Percentiles rank a stretch among this genome's conserved stretches.
These are phyloP conservation scores for Sarcodon aspratus DNA, from an alignment of 768 basidiomycete species.

Conservation along the genomic window DNA sequence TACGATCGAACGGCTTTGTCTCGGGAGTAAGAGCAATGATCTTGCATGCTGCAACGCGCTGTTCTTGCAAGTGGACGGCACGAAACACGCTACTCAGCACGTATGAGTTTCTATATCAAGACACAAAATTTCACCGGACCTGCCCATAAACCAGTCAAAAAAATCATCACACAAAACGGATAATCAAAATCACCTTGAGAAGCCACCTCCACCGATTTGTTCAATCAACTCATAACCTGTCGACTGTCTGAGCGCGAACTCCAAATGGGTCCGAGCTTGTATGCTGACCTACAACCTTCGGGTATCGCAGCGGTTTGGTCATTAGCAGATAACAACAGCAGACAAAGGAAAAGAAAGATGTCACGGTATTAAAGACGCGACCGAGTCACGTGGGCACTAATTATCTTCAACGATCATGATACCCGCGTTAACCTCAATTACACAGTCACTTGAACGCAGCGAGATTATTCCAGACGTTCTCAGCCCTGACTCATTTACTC, in stretches of 20 bases:
- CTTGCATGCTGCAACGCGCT: slow-evolving; percentile 81
- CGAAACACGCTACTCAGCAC: slow-evolving; percentile 58
- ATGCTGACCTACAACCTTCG: too few species aligned
- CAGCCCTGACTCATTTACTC: slow-evolving; percentile 21
- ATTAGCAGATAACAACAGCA: too few species aligned
- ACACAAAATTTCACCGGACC: too few species aligned
- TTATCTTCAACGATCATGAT: background rate
- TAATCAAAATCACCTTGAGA: slow-evolving; percentile 53
- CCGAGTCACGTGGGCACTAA: too few species aligned
- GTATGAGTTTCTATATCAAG: background rate
- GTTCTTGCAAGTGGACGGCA: slow-evolving; percentile 57
- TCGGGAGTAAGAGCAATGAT: slow-evolving; percentile 52
- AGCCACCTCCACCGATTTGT: slow-evolving; percentile 80
- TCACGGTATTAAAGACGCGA: too few species aligned
- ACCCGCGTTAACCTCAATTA: slow-evolving; percentile 18
- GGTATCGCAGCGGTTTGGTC: too few species aligned
- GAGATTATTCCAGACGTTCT: slow-evolving; percentile 36
- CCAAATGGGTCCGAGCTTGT: too few species aligned
- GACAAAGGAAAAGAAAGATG: too few species aligned
- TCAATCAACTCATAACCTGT: slow-evolving; percentile 61
- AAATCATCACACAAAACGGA: too few species aligned
- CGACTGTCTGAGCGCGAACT: background rate
- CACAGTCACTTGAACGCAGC: slow-evolving; percentile 23
- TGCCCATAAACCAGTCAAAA: background rate
- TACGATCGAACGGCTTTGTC: slow-evolving; percentile 60